A percentile compares a stretch with the other conserved stretches of the same genome.
Evolutionary conservation across 1,284 basidiomycete species (phyloP).

Genomic region (Puccinia hordei): DNA sequence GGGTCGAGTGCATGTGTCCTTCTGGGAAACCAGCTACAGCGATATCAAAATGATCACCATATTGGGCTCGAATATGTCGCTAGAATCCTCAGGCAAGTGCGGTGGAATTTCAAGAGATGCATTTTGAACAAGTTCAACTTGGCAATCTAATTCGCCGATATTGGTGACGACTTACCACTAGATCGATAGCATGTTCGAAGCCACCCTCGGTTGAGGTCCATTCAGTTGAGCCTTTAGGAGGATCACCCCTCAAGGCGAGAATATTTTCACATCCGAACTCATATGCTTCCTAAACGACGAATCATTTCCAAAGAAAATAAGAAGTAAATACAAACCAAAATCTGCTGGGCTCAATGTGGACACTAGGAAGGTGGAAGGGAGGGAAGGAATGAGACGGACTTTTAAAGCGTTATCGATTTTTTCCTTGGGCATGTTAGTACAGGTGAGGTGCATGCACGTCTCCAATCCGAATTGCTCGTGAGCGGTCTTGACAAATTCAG

Average conservation of each 20-base stretch:
- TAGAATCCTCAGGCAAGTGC: conserved; percentile 19
- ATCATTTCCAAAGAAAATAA: conserved; percentile 24
- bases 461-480: conserved; percentile 79
- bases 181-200: conserved; percentile 84
- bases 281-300: conserved; percentile 70
- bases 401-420: conserved; percentile 79
- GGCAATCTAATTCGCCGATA: conserved; percentile 53
- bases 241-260: conserved; percentile 88
- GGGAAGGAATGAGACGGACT: conserved; percentile 64
- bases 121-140: conserved; percentile 53
- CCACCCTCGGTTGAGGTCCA: conserved; percentile 82
- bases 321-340: conserved; percentile 11
- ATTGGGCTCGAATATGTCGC: conserved; percentile 82
- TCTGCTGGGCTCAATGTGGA: not conserved
- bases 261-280: conserved; percentile 83
- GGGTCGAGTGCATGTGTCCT: conserved; percentile 67
- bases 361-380: not conserved
- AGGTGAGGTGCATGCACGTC: conserved; percentile 91
- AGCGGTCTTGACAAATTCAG: conserved; percentile 87
- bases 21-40: conserved; percentile 85
- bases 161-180: conserved; percentile 64
- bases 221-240: conserved; percentile 87
- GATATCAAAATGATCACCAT: conserved; percentile 84
- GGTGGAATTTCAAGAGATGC: conserved; percentile 50
- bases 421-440: conserved; percentile 92